Conservation (phyloP, 169 alveolate genomes). For the Plasmodium blacklocki region DNA sequence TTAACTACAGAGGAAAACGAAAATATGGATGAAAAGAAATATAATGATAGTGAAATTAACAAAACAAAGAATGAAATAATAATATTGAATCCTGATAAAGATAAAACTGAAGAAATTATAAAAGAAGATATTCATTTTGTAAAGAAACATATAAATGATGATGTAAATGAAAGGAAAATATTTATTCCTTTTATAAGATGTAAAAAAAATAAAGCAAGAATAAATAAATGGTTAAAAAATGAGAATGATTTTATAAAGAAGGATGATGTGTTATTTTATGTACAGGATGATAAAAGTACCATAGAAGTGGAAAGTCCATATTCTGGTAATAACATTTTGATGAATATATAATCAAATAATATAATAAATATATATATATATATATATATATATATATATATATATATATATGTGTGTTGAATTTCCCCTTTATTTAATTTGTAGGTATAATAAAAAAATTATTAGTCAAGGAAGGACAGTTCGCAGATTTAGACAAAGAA, state of each 20-base stretch:
- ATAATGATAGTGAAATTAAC: background rate
- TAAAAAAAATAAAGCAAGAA: slow-evolving; percentile 41
- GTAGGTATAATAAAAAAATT: slow-evolving; percentile 50
- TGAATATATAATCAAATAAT: background rate
- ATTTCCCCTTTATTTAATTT: background rate
- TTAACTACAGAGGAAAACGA: slow-evolving; percentile 71
- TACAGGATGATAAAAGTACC: slow-evolving; percentile 74
- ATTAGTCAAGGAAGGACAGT: slow-evolving; percentile 56
- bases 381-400: slow-evolving; percentile 16
- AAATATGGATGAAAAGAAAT: background rate
- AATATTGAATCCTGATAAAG: background rate
- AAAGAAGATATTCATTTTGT: background rate
- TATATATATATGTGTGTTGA: background rate
- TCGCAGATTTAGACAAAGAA: slow-evolving; percentile 50
- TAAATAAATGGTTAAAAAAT: slow-evolving; percentile 50
- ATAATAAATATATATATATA: background rate
- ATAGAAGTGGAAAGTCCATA: slow-evolving; percentile 67
- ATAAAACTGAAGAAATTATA: background rate
- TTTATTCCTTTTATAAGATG: slow-evolving; percentile 28
- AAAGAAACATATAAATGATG: background rate
- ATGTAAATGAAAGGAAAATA: slow-evolving; percentile 13
- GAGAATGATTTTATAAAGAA: slow-evolving; percentile 48
- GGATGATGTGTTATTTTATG: slow-evolving; percentile 33
- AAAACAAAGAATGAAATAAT: background rate
- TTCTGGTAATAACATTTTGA: slow-evolving; percentile 13